Base-by-base conservation (phyloP, 2,329 filamentous ascomycete species). In the Aspergillus neoniger region DNA sequence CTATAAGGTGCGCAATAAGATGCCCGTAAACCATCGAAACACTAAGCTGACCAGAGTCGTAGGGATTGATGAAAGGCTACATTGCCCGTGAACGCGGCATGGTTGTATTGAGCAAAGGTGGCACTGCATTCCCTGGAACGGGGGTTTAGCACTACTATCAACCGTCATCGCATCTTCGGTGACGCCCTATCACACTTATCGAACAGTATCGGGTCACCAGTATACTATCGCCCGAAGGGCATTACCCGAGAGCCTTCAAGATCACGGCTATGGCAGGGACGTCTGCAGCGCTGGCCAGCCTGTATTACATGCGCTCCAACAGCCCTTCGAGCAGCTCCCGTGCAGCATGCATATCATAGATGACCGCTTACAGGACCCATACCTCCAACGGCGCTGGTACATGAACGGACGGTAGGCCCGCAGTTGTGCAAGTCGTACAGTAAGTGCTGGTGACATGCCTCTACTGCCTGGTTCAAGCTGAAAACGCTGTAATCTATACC, bases 41-140 rank as follows among this genome's bases (percentile, higher is more conserved):
- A 19, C 4, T 10, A 60, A 39, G 61, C 62, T 70, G 43, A 68
- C 43, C 12, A 66, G 15, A 14, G 63, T 69, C 30, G n/a, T 50
- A 96, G 92, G 91, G 90, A 61, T 83, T 95, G 23, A 96, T 99
- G 91, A 99, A 98, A 79, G 95, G 96, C 43, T 99, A 99, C 77
- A 99, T 99, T 67, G 89, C 94, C 32, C 89, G 94, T 57, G 93
- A 96, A 68, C 87, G 91, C 67, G 90, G 90, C 36, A 93, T 93
- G 67, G 90, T 99, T 28, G 95, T 99, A 19, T 80, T 99, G 59
- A 97, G 92, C 76, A 98, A 97, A 77, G 90, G 86, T 60, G 92
- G 91, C 50, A 71, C 73, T 43, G 94, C 95, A 2, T 99, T 99
- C 72, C 95, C 96, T 0, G 93, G 93, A 23, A 98, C 96, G 23